These are phyloP conservation scores for Ogataea haglerorum DNA, from an alignment of 805 yeast genomes.

Conservation along the genomic window DNA sequence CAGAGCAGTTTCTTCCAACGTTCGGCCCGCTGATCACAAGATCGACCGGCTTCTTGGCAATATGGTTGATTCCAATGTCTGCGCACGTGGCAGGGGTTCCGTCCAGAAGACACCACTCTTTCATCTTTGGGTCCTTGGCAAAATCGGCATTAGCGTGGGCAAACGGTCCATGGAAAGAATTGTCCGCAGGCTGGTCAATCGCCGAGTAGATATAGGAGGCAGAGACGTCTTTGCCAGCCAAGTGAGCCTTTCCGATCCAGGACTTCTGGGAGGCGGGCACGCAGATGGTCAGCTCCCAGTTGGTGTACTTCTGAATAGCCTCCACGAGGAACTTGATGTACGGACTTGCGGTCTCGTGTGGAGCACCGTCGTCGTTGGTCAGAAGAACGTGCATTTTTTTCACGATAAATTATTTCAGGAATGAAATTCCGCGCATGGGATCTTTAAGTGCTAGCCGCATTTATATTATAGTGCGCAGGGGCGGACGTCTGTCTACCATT, in stretches of 20 bases:
- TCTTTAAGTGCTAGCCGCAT: too few relatives aligned
- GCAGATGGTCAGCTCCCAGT: constrained; percentile 82
- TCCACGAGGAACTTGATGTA: constrained; percentile 79
- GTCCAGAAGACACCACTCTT: constrained; percentile 84
- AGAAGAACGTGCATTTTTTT: constrained; percentile 33
- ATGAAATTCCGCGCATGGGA: background rate
- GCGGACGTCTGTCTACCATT: too few relatives aligned
- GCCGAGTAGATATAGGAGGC: constrained; percentile 65
- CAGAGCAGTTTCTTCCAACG: constrained; percentile 88
- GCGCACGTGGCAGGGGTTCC: constrained; percentile 97
- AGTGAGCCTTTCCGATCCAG: constrained; percentile 98
- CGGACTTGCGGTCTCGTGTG: constrained; percentile 74
- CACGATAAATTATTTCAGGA: constrained; percentile 2
- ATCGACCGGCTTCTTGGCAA: constrained; percentile 64
- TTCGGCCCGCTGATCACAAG: constrained; percentile 93
- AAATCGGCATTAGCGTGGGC: constrained; percentile 44
- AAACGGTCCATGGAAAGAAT: constrained; percentile 67
- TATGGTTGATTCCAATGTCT: constrained; percentile 80
- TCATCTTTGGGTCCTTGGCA: constrained; percentile 38
- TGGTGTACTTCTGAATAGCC: constrained; percentile 57
- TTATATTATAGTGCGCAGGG: too few relatives aligned
- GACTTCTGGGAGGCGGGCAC: constrained; percentile 86
- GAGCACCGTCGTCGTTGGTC: constrained; percentile 97
- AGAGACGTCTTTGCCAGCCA: constrained; percentile 67
- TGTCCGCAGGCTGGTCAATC: constrained; percentile 41